These are phyloP conservation scores for Fragaria vesca DNA, from an alignment of 306 rosid species.

Conservation along the genomic window DNA sequence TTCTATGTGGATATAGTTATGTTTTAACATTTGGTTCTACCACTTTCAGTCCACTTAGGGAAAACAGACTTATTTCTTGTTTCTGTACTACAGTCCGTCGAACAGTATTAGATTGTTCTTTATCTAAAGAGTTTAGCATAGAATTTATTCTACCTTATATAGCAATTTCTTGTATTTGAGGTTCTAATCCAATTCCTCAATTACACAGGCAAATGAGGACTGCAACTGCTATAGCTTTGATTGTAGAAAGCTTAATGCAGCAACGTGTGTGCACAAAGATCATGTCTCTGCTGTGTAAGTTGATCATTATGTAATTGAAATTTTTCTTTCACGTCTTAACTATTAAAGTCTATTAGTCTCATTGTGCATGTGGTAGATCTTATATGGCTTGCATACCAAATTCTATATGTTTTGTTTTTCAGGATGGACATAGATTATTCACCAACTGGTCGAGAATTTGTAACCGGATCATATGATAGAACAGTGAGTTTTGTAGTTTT, in stretches of 20 bases:
- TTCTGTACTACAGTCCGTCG: background rate
- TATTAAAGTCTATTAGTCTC: background rate
- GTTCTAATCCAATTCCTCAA: constrained; percentile 10
- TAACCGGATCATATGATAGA: constrained; percentile 96
- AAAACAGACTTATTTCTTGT: background rate
- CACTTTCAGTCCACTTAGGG: background rate
- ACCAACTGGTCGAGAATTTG: constrained; percentile 98
- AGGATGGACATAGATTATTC: constrained; percentile 96
- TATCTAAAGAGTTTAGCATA: background rate
- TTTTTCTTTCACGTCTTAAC: background rate
- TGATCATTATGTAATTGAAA: constrained; percentile 10
- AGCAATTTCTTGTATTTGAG: too few species aligned
- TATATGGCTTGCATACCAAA: background rate
- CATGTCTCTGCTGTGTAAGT: constrained; percentile 96
- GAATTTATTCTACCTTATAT: too few species aligned
- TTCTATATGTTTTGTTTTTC: constrained; percentile 4
- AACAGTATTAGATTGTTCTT: background rate
- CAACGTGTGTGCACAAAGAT: constrained; percentile 86
- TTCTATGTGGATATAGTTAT: background rate
- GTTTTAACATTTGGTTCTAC: background rate
- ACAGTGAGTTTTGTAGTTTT: constrained; percentile 61
- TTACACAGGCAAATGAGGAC: constrained; percentile 88
- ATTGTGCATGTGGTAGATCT: background rate
- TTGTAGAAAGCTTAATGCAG: constrained; percentile 66
- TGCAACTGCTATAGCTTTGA: constrained; percentile 82